Evolutionary conservation across 257 asterid genomes (phyloP).

Genomic region (Scutellaria baicalensis): DNA sequence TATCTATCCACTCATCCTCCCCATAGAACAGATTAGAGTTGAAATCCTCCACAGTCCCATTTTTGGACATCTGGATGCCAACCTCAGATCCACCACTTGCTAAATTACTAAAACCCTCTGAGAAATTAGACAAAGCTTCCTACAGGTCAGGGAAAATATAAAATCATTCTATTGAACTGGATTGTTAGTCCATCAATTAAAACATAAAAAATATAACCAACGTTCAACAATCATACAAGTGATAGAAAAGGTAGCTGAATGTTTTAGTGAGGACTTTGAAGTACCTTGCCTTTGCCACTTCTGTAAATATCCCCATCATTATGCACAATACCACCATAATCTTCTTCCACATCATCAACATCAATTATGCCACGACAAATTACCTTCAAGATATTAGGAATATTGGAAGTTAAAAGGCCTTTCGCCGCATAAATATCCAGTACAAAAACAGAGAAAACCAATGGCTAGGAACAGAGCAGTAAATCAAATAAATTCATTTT

Average conservation of each 20-base stretch:
- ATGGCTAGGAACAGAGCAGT: background rate
- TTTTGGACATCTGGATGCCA: no score
- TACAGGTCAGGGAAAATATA: constrained; percentile 16
- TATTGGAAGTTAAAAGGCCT: constrained; percentile 11
- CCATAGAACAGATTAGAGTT: constrained; percentile 23
- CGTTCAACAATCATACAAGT: background rate
- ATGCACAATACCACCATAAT: constrained; percentile 21
- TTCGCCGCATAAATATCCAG: background rate
- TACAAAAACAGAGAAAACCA: background rate
- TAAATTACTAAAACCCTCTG: constrained; percentile 14
- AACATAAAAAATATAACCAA: background rate
- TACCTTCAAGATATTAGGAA: constrained; percentile 35
- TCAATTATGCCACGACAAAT: constrained; percentile 58
- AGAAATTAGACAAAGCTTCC: constrained; percentile 30
- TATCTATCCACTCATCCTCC: constrained; percentile 45
- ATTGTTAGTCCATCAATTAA: background rate
- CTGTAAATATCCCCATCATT: constrained; percentile 21
- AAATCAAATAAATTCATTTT: background rate
- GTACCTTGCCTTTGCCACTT: constrained; percentile 68
- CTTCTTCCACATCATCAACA: constrained; percentile 57
- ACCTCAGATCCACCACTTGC: constrained; percentile 13
- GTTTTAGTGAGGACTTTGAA: background rate
- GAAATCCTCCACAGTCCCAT: no score
- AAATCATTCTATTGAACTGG: no score
- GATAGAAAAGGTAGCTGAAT: background rate